phyloP scores from a whole-genome alignment of 257 asterid genomes.

The Gardenia jasminoides region DNA sequence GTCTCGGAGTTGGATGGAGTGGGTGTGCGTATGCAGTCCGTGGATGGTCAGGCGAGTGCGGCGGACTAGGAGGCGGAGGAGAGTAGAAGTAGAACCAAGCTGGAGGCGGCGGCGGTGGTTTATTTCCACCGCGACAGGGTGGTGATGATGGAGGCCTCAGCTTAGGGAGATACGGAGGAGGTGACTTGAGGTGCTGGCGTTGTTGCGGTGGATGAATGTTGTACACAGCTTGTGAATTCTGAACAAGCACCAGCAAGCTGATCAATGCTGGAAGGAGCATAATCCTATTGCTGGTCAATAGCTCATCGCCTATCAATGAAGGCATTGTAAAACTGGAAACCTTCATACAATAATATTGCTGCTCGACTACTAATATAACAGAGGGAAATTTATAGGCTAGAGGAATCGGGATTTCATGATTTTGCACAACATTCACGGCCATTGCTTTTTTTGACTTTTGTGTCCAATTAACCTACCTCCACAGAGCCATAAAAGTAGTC shows the following conservation, averaged over 20 bases:
- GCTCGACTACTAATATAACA: neutral
- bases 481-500: neutral
- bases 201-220: neutral
- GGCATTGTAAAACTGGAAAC: neutral
- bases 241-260: neutral
- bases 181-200: neutral
- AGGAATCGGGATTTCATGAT: neutral
- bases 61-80: constrained; percentile 35
- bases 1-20: constrained; percentile 6
- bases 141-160: constrained; percentile 5
- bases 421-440: neutral
- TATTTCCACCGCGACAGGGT: neutral
- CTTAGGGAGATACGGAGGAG: neutral
- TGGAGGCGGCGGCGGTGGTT: constrained; percentile 20
- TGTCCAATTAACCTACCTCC: too few relatives aligned
- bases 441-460: neutral
- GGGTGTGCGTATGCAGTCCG: neutral
- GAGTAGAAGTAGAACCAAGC: constrained; percentile 38
- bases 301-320: neutral
- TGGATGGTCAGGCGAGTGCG: constrained; percentile 13
- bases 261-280: neutral
- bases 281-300: neutral
- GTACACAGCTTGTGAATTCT: neutral
- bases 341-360: neutral
- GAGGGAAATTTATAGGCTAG: constrained; percentile 7